These are phyloP conservation scores for Boletus sp. DNA, from an alignment of 1,284 basidiomycete genomes.

Conservation along the genomic window DNA sequence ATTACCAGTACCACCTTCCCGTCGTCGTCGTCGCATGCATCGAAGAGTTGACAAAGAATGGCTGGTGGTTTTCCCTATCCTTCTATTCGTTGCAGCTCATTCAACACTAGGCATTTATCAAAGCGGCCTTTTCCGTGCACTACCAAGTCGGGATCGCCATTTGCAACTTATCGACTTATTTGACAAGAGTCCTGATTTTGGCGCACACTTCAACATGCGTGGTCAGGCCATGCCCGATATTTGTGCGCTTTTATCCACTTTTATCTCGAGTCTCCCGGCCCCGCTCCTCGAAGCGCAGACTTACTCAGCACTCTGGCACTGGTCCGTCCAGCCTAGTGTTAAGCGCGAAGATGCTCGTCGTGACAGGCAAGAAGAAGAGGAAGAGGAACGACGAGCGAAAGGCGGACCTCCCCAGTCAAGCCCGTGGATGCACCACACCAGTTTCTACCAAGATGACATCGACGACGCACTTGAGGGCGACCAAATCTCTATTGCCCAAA, in stretches of 20 bases:
- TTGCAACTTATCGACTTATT: conserved; percentile 43
- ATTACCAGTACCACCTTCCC: conserved; percentile 56
- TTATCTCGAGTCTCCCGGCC: conserved; percentile 57
- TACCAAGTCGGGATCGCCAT: conserved; percentile 42
- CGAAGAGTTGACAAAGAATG: conserved; percentile 62
- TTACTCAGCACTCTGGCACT: conserved; percentile 53
- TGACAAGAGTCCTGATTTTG: conserved; percentile 37
- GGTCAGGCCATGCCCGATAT: conserved; percentile 59
- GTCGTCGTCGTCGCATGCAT: conserved; percentile 58
- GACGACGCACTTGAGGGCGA: conserved; percentile 34
- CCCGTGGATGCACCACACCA: conserved; percentile 11
- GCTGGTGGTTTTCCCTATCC: conserved; percentile 35
- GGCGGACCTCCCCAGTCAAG: conserved; percentile 19
- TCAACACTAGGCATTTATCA: conserved; percentile 47
- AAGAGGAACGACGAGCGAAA: conserved; percentile 31
- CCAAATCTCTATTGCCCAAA: conserved; percentile 51
- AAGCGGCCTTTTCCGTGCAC: conserved; percentile 50
- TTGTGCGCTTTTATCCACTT: conserved; percentile 61
- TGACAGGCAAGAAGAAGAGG: conserved; percentile 29
- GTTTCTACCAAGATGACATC: conserved; percentile 17
- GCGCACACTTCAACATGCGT: conserved; percentile 44
- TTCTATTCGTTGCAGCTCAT: background rate
- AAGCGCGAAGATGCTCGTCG: conserved; percentile 38
- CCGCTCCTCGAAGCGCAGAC: conserved; percentile 51
- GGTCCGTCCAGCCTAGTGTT: conserved; percentile 52